Base-by-base conservation (phyloP, 108 stramenopile species). In the Nitzschia sp. region DNA sequence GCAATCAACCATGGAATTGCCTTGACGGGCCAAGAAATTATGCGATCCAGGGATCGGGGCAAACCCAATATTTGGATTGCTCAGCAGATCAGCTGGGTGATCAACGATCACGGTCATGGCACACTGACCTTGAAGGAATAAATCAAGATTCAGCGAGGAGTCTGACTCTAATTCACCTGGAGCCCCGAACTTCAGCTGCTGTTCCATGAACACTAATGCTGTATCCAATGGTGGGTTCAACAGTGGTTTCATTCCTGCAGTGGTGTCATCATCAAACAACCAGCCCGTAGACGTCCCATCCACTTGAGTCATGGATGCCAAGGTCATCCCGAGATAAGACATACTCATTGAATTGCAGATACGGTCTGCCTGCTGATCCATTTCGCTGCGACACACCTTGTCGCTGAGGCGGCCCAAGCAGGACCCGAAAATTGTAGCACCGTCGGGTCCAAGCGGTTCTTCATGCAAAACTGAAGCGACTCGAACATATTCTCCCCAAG, bases 401-500 rank as follows among this genome's bases (percentile, higher is more conserved):
- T 75, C 66, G 19, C 26, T 67, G 27, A 75, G 31, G 0, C 65
- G 66, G 45, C 73, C 73, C 31, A 75, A 19, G 33, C 73, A 75
- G 17, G 64, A 58, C 15, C 73, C 73, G 21, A 55, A 62, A 35
- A 67, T 60, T 16, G 59, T 16, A 26, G 13, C 11, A 11, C 46
- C 68, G n/a, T 52, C 62, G 17, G 62, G n/a, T 22, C 61, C 53
- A 3, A 54, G 45, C 3, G 35, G 34, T 30, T 56, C 30, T 17
- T 73, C 53, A 26, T 76, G 71, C 34, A 81, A 48, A 4, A 28
- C 19, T 6, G 69, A 25, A 3, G 81, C 77, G 19, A 82, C 41
- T 8, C 56, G 41, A 31, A 44, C 54, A 33, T 74, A 78, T 45
- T 82, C 77, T 17, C 69, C 45, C 81, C 77, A 82, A 1, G 81